Evolutionary conservation across 768 basidiomycete genomes (phyloP), one percentile per base, ranked within the genome.

Genomic region (Kwoniella botswanensis): DNA sequence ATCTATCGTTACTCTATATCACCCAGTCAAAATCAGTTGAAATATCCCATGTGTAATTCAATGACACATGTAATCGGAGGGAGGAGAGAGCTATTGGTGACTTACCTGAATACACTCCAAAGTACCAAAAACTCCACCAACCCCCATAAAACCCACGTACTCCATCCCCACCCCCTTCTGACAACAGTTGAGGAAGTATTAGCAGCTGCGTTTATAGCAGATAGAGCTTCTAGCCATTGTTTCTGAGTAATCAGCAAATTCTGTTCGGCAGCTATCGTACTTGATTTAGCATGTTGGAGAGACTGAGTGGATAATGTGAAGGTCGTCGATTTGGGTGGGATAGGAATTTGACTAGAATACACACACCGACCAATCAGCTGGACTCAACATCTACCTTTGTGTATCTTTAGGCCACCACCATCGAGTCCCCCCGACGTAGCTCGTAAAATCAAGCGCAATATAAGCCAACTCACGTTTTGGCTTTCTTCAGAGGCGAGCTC

Each of bases 41-140:
- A 35, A 35, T 9, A 35, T 35, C 35, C 5, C 4, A 35, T 35
- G 7, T 6, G 35, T 7, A 4, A 35, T 35, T 6, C 35, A 35
- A 35, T 35, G 35, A 35, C 35, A 6, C 35, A 7, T 35, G 3
- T 4, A 6, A 29, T 29, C 29, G 29, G 29, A 29, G 29, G 29
- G 35, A 35, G 35, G 35, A 35, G 35, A 35, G 35, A 35, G 35
- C 7, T 35, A 35, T 9, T 21, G 11, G 2, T 52, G 62, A 74
- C 79, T 69, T 44, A 77, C 79, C 76, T 35, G 69, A 80, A 78
- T 2, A 80, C 79, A 63, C 79, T 72, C 77, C 77, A 80, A 3
- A 80, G 11, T 46, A 80, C 43, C 26, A 78, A 4, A 10, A 78
- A 43, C 71, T 80, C 77, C 57, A 80, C 54, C 12, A 57, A 35